Base-by-base conservation (phyloP, 176 grass and related monocot genomes). In the Hordeum vulgare region DNA sequence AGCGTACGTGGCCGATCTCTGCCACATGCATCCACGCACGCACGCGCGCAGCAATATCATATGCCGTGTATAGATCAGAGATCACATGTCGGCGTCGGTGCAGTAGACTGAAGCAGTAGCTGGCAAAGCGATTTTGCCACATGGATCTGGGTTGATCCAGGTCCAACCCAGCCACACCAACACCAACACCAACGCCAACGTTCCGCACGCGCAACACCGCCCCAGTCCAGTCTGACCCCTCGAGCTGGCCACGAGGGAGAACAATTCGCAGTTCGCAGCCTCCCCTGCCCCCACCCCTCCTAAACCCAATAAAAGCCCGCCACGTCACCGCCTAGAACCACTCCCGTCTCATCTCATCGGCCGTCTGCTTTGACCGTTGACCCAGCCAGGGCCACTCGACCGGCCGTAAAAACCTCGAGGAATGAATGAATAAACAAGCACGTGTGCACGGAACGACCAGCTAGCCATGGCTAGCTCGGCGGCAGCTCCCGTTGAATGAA, bases 331-430 rank as follows among this genome's bases (percentile, higher is more conserved):
- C 5, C 6, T 14, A 0, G 4, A 57, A 13, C 49, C 49, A 20
- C 49, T 53, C 49, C 49, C 47, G 44, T 47, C 44, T 47, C 44
- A 8, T 47, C 44, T 47, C 44, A 8, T 7, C 14, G 26, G 82
- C 82, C 90, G 58, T 85, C 78, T 0, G 10, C 58, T 88, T 85
- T 88, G 90, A 92, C 90, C 24, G 34, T 49, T 77, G 86, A 91
- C 82, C 72, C 9, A 35, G 67, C 76, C 27, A 17, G 1, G 49
- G 49, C 49, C 49, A 53, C 49, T 5, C 37, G 53, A 26, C 61
- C 24, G 39, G 69, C 71, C 41, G 42, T 31, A 74, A 74, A 73
- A 73, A 47, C 9, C 6, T 39, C 42, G 6, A 45, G n/a, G 15
- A 9, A 58, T n/a, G n/a, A 58, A 58, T 2, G 21, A 44, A 29